Base-by-base conservation (phyloP, 257 asterid species). In the Salvia splendens region DNA sequence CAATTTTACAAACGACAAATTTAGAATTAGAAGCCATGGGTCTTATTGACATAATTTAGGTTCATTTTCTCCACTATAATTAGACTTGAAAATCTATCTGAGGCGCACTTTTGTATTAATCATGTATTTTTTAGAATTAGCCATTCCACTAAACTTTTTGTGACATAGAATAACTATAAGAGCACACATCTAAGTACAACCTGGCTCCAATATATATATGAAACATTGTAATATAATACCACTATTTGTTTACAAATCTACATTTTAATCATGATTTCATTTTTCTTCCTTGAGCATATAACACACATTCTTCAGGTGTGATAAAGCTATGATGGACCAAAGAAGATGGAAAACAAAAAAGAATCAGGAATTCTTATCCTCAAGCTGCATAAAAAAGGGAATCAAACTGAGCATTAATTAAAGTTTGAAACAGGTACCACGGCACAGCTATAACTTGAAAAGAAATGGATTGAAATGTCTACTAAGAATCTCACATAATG, bases 361-460 rank as follows among this genome's bases (percentile, higher is more conserved):
- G n/a, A 47, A 52, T 32, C 57, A 69, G 33, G 75, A 75, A 64
- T 70, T 74, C 38, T 71, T 51, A 12, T 64, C 76, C 75, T 60
- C 64, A 20, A 70, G 67, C 71, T 11, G 50, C 73, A 5, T 42
- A 60, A 82, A 64, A 65, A 24, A 47, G 17, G 62, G 81, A 73
- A 81, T 82, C 68, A 65, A 46, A 74, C 53, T 57, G 12, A 66
- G 73, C 56, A 68, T 65, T 61, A 53, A 50, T n/a, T 51, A 78
- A 78, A 75, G 77, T 42, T 68, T 7, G 50, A 68, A 66, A 46
- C 12, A 49, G 43, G 54, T 85, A 74, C 84, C 81, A 64, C 68
- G 54, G 72, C 61, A 43, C 9, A 54, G 47, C 53, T 62, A 65
- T 70, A 46, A 55, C 40, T 67, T 69, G 17, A 30, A 72, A 63